Base-by-base conservation (phyloP, 306 rosid genomes). In the Cyamopsis tetragonoloba region DNA sequence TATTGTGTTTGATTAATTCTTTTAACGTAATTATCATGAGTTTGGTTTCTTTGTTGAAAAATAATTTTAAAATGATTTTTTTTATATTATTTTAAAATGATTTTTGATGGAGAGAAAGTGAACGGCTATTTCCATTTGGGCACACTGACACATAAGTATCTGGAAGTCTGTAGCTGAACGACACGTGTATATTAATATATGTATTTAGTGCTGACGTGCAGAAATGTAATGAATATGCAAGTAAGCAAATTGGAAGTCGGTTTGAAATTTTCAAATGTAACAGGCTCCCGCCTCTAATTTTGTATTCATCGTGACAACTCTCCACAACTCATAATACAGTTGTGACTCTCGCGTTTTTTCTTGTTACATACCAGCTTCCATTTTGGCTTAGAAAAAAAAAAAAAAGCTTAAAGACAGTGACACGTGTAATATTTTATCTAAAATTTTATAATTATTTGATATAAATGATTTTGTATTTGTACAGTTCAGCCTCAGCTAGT, bases 121-220 rank as follows among this genome's bases (percentile, higher is more conserved):
- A 57, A 47, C 37, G 13, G 9, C 12, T 38, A 3, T 55, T 60
- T 50, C 6, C 38, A 6, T 46, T 2, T 24, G 22, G 22, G 12
- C 6, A 34, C 19, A 27, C 60, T n/a, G 10, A 3, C 46, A 12
- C 9, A 59, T 48, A 4, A 47, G 20, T 5, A 32, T 49, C 48
- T 7, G 5, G 26, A 47, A 41, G 39, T 6, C n/a, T 31, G 12
- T 34, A 0, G 24, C 0, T 20, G 38, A 2, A 15, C 22, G 9
- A 62, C 74, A 59, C 66, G 68, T 66, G 65, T 54, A 11, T 48
- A 61, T 32, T 1, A n/a, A n/a, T n/a, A n/a, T n/a, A n/a, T n/a
- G n/a, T n/a, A n/a, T n/a, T 2, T 2, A 12, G 8, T 54, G 61
- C 24, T 66, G 53, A 56, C 50, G 43, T 56, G 78, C 34, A 43